Base-by-base conservation (phyloP, 805 yeast species). In the Candida hispaniensis region DNA sequence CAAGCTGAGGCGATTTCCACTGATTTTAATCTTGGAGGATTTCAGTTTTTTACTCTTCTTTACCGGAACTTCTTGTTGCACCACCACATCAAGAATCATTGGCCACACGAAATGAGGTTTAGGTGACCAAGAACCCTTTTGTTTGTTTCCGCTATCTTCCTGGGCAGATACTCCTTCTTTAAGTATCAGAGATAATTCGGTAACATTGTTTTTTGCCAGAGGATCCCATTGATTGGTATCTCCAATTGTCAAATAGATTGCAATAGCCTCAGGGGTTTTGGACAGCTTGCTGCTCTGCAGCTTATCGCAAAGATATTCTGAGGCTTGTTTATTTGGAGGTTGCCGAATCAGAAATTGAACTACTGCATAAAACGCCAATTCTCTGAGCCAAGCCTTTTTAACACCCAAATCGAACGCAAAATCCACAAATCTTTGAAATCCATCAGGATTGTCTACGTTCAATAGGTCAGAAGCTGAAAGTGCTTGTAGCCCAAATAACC, bases 331-430 rank as follows among this genome's bases (percentile, higher is more conserved):
- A 12, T 12, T 17, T n/a, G n/a, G n/a, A n/a, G n/a, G n/a, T 7
- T 22, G 22, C 18, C 36, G 27, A 10, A 13, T 32, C 23, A 20
- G 45, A 34, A 8, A 72, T 45, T 70, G 74, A 45, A 67, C 71
- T 29, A 86, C 60, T 1, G 93, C 79, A 49, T 66, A 80, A 47
- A 80, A 64, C 24, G 82, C 66, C 3, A 93, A 73, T 55, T 88
- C 95, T 41, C 93, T 63, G 25, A 86, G 68, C 96, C 96, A 86
- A 1, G 80, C 69, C 52, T 86, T 88, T 20, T 60, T 44, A 9
- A 61, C 53, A 0, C 93, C 68, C 38, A 86, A 60, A 14, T 69
- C 72, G 4, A 81, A 52, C 21, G 79, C 47, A 18, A 60, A 52
- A 4, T 61, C 56, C 16, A 71, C 53, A 27, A 76, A 67, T 8